Percentiles rank a stretch among this genome's conserved stretches.
phyloP scores from a whole-genome alignment of 805 yeast genomes.

The Hanseniaspora clermontiae region DNA sequence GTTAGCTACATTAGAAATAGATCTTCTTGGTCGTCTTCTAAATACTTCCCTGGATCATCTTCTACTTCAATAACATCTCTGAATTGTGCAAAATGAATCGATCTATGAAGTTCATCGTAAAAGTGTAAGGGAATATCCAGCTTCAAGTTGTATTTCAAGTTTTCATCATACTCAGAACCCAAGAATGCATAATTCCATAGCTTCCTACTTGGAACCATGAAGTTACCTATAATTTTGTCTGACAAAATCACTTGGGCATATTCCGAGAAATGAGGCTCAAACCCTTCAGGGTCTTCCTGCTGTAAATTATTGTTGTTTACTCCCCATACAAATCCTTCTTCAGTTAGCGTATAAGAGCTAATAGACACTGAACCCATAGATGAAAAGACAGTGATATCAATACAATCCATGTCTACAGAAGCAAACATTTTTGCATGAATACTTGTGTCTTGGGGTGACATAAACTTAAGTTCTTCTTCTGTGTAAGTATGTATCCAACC shows the following conservation, averaged over 20 bases:
- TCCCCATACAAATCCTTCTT: constrained; percentile 75
- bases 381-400: constrained; percentile 55
- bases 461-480: constrained; percentile 40
- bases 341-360: constrained; percentile 47
- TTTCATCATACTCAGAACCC: constrained; percentile 68
- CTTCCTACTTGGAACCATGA: constrained; percentile 70
- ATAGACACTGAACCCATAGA: constrained; percentile 78
- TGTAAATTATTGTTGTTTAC: constrained; percentile 41
- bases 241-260: constrained; percentile 62
- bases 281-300: constrained; percentile 54
- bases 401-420: constrained; percentile 28
- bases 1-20: constrained; percentile 29
- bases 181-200: constrained; percentile 87
- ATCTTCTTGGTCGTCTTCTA: constrained; percentile 56
- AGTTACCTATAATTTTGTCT: constrained; percentile 65
- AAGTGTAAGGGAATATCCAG: constrained; percentile 69
- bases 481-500: constrained; percentile 94
- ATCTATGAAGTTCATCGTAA: constrained; percentile 78
- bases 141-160: constrained; percentile 49
- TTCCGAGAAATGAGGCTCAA: constrained; percentile 43
- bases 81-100: constrained; percentile 71
- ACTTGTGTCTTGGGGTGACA: constrained; percentile 61
- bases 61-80: constrained; percentile 46
- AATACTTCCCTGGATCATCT: constrained; percentile 19
- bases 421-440: constrained; percentile 36